Percentiles rank a stretch among this genome's conserved stretches.
Conservation (phyloP, 2,329 filamentous ascomycete species). For the Coleophoma cylindrospora region DNA sequence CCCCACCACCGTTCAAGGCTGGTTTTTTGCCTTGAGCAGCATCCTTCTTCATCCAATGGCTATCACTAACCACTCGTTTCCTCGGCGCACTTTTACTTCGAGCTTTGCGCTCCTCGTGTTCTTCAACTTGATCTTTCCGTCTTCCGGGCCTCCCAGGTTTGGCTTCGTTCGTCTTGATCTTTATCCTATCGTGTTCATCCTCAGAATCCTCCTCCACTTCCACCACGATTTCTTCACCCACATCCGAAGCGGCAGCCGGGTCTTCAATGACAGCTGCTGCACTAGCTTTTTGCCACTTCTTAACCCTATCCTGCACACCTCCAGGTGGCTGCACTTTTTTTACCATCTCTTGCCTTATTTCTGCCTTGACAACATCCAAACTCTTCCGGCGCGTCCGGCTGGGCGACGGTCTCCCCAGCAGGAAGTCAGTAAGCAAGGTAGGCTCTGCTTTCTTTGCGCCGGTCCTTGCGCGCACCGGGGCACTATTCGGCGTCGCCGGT, state of each 20-base stretch:
- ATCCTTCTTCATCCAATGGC: constrained; percentile 63
- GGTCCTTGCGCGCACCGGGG: constrained; percentile 16
- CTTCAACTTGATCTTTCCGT: constrained; percentile 24
- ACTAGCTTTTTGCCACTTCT: constrained; percentile 78
- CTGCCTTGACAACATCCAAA: constrained; percentile 52
- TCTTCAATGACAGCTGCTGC: constrained; percentile 56
- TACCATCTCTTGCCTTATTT: constrained; percentile 46
- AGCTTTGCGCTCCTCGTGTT: constrained; percentile 15
- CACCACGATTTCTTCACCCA: constrained; percentile 57
- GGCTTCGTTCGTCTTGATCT: constrained; percentile 30
- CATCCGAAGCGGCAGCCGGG: constrained; percentile 43
- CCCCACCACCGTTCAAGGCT: constrained; percentile 36
- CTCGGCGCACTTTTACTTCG: constrained; percentile 49
- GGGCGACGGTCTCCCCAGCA: constrained; percentile 50
- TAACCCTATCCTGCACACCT: constrained; percentile 73
- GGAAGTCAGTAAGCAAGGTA: constrained; percentile 51
- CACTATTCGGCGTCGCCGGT: constrained; percentile 16
- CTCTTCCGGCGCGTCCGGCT: constrained; percentile 53
- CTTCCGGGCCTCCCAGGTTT: constrained; percentile 7
- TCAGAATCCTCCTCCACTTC: constrained; percentile 56
- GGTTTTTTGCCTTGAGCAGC: constrained; percentile 40
- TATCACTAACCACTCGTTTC: constrained; percentile 90
- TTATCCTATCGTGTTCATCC: constrained; percentile 54
- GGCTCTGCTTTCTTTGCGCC: constrained; percentile 29
- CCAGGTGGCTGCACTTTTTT: constrained; percentile 56